These are phyloP conservation scores for Ascosphaera acerosa DNA, from an alignment of 2,329 filamentous ascomycete species.

Conservation along the genomic window DNA sequence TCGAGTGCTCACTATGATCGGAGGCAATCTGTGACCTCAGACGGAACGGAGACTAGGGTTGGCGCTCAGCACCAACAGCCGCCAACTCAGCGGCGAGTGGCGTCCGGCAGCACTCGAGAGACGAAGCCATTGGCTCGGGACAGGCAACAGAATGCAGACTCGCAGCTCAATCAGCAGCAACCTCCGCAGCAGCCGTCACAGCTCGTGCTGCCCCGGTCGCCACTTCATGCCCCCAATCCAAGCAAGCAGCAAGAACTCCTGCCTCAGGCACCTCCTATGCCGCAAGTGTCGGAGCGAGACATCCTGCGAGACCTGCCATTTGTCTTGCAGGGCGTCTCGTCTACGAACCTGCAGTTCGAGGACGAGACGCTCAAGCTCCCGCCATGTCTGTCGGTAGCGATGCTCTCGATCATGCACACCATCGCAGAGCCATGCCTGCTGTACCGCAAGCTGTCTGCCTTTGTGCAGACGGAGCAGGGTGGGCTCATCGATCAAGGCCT, in stretches of 20 bases:
- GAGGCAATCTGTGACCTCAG: neutral
- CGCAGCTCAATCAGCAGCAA: conserved; percentile 2
- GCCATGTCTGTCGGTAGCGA: conserved; percentile 50
- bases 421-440: conserved; percentile 85
- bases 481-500: conserved; percentile 84
- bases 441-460: conserved; percentile 55
- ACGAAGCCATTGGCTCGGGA: conserved; percentile 2
- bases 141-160: conserved; percentile 6
- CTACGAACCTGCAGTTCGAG: conserved; percentile 54
- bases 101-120: neutral
- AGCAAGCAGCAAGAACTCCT: neutral
- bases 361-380: conserved; percentile 51
- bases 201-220: no score
- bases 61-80: no score
- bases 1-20: neutral
- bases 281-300: conserved; percentile 28
- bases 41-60: neutral
- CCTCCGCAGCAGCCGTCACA: neutral
- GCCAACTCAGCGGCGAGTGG: neutral
- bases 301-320: conserved; percentile 67
- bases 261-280: conserved; percentile 1
- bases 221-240: neutral
- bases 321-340: conserved; percentile 77
- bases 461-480: conserved; percentile 55
- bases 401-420: conserved; percentile 68